Base-by-base conservation (phyloP, 1,139 yeast genomes). In the Sugiyamaella xylanicola region DNA sequence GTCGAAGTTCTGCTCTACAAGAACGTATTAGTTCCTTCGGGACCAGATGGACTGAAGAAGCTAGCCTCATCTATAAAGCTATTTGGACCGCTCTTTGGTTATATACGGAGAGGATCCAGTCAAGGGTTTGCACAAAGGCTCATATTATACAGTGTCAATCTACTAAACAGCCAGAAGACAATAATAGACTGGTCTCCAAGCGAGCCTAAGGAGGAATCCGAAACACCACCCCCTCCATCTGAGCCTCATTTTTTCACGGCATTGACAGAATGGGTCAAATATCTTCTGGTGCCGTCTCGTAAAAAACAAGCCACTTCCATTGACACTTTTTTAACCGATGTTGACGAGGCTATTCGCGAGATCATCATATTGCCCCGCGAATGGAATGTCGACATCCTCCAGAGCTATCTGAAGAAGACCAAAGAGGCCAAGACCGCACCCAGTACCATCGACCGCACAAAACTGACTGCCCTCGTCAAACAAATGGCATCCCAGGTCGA, bases 11-110 rank as follows among this genome's bases (percentile, higher is more conserved):
- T 71, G 40, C 41, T 67, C 16, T 48, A 61, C 15, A 61, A 61
- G 51, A 71, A 70, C 55, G 68, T 71, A 2, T 58, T 72, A 17
- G 55, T 70, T 45, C 75, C 71, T 2, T 54, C 56, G 5, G 58
- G 60, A 17, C 51, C 48, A 41, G 56, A 51, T 20, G 53, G 54
- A 5, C 35, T 50, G 11, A 61, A 61, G 44, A 54, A 48, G 8
- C 42, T 55, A 1, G 51, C 58, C 4, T 45, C 58, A 17, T 37
- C 49, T 15, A 61, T 62, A 11, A 61, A 57, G 47, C 57, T 66
- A 2, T 63, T 63, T 46, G 60, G 57, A 1, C 68, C 68, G 2
- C 47, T 66, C 48, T 42, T 66, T 9, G 62, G 63, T 8, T 45
- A 53, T 1, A 37, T 66, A 20, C 35, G 16, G 20, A 32, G 9